phyloP scores from a whole-genome alignment of 176 grass and related monocot species.

The Pharus latifolius region DNA sequence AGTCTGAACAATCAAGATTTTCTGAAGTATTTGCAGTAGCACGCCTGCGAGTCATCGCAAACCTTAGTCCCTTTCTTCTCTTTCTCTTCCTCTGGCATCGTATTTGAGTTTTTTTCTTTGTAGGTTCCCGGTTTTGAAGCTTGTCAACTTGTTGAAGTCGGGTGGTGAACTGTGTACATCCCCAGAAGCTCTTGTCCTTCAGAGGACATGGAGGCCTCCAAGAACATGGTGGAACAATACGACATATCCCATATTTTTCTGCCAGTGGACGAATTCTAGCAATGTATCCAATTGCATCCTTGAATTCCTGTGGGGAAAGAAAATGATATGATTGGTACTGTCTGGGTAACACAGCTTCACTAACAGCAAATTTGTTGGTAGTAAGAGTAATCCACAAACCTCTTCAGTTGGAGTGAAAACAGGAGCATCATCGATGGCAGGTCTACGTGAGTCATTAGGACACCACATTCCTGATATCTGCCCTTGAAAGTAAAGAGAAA shows the following conservation, averaged over 20 bases:
- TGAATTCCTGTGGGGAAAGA: constrained; percentile 69
- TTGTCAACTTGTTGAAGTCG: constrained; percentile 93
- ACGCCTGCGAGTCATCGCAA: constrained; percentile 71
- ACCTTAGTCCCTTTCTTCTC: constrained; percentile 73
- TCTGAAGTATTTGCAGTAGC: constrained; percentile 36
- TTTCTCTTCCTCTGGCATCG: constrained; percentile 61
- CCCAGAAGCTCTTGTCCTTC: constrained; percentile 71
- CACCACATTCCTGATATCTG: constrained; percentile 38
- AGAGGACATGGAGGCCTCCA: constrained; percentile 68
- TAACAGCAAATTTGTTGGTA: neutral
- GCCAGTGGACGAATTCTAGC: constrained; percentile 49
- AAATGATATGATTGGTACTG: constrained; percentile 1
- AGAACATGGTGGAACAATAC: constrained; percentile 72
- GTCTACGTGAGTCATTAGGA: constrained; percentile 48
- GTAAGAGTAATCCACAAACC: constrained; percentile 30
- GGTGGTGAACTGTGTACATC: constrained; percentile 60
- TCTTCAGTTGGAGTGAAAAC: constrained; percentile 85
- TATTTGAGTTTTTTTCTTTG: constrained; percentile 48
- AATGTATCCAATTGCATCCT: constrained; percentile 84
- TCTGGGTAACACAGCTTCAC: neutral
- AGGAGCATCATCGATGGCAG: constrained; percentile 75
- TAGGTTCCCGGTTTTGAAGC: constrained; percentile 82
- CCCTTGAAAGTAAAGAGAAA: neutral
- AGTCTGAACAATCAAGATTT: constrained; percentile 34
- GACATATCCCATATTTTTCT: constrained; percentile 88